A percentile compares a stretch with the other conserved stretches of the same genome.
phyloP scores from a whole-genome alignment of 768 basidiomycete genomes.

The Psilocybe subaeruginosa region DNA sequence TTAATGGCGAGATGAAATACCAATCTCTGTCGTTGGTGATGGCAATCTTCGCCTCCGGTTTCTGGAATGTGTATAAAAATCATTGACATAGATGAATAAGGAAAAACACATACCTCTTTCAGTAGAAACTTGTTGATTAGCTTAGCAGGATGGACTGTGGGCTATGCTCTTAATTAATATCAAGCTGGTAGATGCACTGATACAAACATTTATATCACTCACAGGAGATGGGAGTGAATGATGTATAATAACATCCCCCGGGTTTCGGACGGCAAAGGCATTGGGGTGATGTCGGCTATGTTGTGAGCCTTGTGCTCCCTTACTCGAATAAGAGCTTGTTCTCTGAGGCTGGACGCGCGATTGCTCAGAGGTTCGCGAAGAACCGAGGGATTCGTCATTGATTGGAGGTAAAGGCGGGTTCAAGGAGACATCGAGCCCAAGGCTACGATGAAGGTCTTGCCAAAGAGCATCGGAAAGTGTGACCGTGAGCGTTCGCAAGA shows the following conservation, averaged over 20 bases:
- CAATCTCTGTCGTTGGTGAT: conserved; percentile 2
- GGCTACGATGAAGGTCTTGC: neutral
- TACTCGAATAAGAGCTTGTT: neutral
- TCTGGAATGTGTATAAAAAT: neutral
- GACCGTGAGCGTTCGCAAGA: conserved; percentile 11
- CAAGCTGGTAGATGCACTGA: no score
- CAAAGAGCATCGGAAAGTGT: conserved; percentile 5
- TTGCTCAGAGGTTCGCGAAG: neutral
- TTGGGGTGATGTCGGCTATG: neutral
- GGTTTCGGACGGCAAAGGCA: neutral
- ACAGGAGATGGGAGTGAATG: neutral
- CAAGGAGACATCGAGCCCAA: neutral
- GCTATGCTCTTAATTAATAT: neutral
- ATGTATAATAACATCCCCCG: neutral
- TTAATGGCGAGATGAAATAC: neutral
- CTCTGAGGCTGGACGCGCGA: neutral
- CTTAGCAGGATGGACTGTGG: neutral
- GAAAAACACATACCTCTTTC: neutral
- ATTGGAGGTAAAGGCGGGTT: neutral
- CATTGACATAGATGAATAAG: neutral
- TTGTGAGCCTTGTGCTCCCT: neutral
- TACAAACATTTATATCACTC: neutral
- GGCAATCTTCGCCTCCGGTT: neutral
- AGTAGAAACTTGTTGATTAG: neutral
- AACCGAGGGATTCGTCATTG: neutral